Conservation (phyloP, 2,329 filamentous ascomycete species). For the Sporothrix variecibatus region DNA sequence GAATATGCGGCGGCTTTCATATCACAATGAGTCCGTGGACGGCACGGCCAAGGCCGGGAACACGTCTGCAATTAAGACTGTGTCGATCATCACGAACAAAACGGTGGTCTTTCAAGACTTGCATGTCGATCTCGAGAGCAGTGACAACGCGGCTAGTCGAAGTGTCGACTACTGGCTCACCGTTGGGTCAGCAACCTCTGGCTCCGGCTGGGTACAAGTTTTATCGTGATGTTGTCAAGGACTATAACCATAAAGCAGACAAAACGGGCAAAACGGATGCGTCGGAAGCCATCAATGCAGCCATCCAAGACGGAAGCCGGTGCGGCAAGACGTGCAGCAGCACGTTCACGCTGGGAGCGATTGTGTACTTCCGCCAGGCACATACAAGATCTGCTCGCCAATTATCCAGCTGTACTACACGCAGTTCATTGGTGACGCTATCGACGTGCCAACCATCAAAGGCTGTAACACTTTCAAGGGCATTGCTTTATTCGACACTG, state of each 20-base stretch:
- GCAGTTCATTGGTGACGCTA: conserved; percentile 72
- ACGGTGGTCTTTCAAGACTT: background rate
- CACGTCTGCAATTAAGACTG: background rate
- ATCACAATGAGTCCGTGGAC: background rate
- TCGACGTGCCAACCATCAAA: conserved; percentile 55
- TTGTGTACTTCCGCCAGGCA: conserved; percentile 53
- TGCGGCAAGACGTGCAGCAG: conserved; percentile 47
- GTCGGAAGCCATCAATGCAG: conserved; percentile 47
- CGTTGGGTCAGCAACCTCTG: background rate
- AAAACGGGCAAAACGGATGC: conserved; percentile 44
- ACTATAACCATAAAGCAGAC: conserved; percentile 45
- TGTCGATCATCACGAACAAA: background rate
- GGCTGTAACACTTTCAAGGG: conserved; percentile 51
- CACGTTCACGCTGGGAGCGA: conserved; percentile 44
- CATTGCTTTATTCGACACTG: conserved; percentile 41
- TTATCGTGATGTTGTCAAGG: conserved; percentile 13
- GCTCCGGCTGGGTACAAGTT: conserved; percentile 10
- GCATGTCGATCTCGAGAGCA: background rate
- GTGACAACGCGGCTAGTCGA: background rate
- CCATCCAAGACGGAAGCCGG: conserved; percentile 43
- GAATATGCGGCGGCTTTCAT: background rate
- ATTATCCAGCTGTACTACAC: conserved; percentile 79
- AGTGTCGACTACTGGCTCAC: background rate
- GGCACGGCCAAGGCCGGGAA: background rate
- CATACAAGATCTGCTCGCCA: conserved; percentile 70